Percentiles rank a stretch among this genome's conserved stretches.
Evolutionary conservation across 2,329 filamentous ascomycete genomes (phyloP).

Genomic region (Verticillium isaacii): DNA sequence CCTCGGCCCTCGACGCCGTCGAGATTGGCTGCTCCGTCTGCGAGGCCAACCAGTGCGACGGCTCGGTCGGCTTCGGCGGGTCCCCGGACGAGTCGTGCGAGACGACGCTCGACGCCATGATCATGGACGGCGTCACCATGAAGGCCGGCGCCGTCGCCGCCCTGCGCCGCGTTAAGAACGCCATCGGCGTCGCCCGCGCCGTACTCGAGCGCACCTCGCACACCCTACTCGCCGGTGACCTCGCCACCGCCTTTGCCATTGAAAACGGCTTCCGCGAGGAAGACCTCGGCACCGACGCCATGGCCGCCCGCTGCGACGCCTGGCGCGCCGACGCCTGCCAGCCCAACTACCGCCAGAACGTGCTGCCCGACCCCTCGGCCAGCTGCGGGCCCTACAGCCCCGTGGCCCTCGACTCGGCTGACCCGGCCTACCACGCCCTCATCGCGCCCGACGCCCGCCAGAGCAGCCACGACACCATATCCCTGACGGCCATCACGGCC

Average conservation of each 20-base stretch:
- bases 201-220: conserved; percentile 48
- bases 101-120: conserved; percentile 54
- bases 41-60: conserved; percentile 48
- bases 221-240: conserved; percentile 46
- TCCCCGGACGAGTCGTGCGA: conserved; percentile 52
- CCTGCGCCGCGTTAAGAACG: conserved; percentile 42
- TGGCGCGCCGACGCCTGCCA: conserved; percentile 41
- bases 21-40: conserved; percentile 46
- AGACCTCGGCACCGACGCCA: conserved; percentile 36
- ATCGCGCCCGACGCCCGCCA: conserved; percentile 15
- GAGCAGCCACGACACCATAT: conserved; percentile 48
- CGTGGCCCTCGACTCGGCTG: conserved; percentile 14
- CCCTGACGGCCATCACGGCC: conserved; percentile 40
- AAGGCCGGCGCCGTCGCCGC: conserved; percentile 49
- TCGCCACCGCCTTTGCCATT: conserved; percentile 47
- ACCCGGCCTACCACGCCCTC: conserved; percentile 11
- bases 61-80: conserved; percentile 49
- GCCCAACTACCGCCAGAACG: conserved; percentile 45
- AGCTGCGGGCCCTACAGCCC: conserved; percentile 45
- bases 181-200: conserved; percentile 43
- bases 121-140: conserved; percentile 52
- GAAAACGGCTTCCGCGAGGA: conserved; percentile 44
- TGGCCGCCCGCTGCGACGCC: conserved; percentile 29
- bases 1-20: conserved; percentile 44
- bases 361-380: conserved; percentile 34